Percentiles rank a stretch among this genome's conserved stretches.
Evolutionary conservation across 169 alveolate species (phyloP).

Genomic region (Plasmodium vinckei): DNA sequence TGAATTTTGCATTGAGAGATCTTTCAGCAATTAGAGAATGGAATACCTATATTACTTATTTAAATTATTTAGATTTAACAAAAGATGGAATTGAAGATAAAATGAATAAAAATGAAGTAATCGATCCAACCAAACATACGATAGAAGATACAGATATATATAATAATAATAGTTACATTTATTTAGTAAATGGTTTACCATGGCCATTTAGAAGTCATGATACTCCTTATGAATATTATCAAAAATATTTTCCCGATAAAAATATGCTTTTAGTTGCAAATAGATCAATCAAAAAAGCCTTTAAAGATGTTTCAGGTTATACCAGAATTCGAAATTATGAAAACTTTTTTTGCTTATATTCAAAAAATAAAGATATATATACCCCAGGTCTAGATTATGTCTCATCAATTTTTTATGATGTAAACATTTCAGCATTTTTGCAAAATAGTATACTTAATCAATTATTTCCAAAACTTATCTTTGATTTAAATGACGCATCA

Average conservation of each 20-base stretch:
- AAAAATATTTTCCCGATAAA: slow-evolving; percentile 18
- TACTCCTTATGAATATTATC: slow-evolving; percentile 32
- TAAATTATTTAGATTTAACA: slow-evolving; percentile 31
- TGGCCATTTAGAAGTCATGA: slow-evolving; percentile 71
- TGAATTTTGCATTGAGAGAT: slow-evolving; percentile 15
- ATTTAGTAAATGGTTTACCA: slow-evolving; percentile 35
- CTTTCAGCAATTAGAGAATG: slow-evolving; percentile 19
- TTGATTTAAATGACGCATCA: slow-evolving; percentile 1
- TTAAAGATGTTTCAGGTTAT: slow-evolving; percentile 10
- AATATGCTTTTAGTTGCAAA: slow-evolving; percentile 33
- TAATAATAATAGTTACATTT: slow-evolving; percentile 10
- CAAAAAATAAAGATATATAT: slow-evolving; percentile 15
- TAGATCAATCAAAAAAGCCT: slow-evolving; percentile 9
- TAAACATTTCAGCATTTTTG: slow-evolving; percentile 28
- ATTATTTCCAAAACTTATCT: slow-evolving; percentile 29
- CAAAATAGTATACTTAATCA: slow-evolving; percentile 33
- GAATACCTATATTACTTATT: slow-evolving; percentile 28
- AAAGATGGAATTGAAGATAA: slow-evolving; percentile 1
- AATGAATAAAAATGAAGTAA: neutral
- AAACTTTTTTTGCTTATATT: slow-evolving; percentile 38
- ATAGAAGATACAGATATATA: neutral
- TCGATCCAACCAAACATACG: slow-evolving; percentile 1
- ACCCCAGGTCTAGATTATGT: slow-evolving; percentile 48
- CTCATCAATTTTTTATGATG: slow-evolving; percentile 33
- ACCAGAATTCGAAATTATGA: slow-evolving; percentile 41